Conservation (phyloP, 1,284 basidiomycete genomes). For the Ustilago hordei region DNA sequence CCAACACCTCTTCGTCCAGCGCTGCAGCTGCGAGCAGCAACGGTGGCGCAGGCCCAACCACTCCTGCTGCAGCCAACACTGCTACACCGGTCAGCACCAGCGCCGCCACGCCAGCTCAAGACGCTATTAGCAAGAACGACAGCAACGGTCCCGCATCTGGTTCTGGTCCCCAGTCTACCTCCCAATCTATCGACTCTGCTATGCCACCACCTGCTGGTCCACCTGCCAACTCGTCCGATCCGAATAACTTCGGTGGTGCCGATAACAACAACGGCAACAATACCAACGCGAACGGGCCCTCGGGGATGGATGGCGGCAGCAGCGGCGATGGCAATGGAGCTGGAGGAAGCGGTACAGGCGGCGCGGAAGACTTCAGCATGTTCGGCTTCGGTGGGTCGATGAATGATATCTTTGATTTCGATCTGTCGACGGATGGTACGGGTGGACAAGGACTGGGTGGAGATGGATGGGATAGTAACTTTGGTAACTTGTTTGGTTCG, state of each 20-base stretch:
- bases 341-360: slow-evolving; percentile 15
- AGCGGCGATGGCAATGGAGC: slow-evolving; percentile 17
- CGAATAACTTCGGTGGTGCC: slow-evolving; percentile 14
- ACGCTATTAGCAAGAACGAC: slow-evolving; percentile 26
- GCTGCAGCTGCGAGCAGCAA: slow-evolving; percentile 21
- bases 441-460: slow-evolving; percentile 36
- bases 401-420: slow-evolving; percentile 67
- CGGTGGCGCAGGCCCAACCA: slow-evolving; percentile 35
- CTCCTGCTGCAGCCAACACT: slow-evolving; percentile 48
- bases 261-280: slow-evolving; percentile 23
- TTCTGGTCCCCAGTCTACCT: slow-evolving; percentile 29
- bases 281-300: slow-evolving; percentile 28
- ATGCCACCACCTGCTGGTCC: slow-evolving; percentile 47
- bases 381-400: slow-evolving; percentile 61
- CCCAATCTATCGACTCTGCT: slow-evolving; percentile 33
- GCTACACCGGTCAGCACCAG: slow-evolving; percentile 52
- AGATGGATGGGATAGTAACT: slow-evolving; percentile 55
- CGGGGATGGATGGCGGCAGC: slow-evolving; percentile 9
- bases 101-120: slow-evolving; percentile 50
- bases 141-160: slow-evolving; percentile 13
- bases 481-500: slow-evolving; percentile 52
- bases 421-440: slow-evolving; percentile 51
- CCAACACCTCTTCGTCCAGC: slow-evolving; percentile 12
- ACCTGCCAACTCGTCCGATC: slow-evolving; percentile 22
- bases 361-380: slow-evolving; percentile 62